phyloP scores from a whole-genome alignment of 441 rosid species.

The Jatropha multifida region DNA sequence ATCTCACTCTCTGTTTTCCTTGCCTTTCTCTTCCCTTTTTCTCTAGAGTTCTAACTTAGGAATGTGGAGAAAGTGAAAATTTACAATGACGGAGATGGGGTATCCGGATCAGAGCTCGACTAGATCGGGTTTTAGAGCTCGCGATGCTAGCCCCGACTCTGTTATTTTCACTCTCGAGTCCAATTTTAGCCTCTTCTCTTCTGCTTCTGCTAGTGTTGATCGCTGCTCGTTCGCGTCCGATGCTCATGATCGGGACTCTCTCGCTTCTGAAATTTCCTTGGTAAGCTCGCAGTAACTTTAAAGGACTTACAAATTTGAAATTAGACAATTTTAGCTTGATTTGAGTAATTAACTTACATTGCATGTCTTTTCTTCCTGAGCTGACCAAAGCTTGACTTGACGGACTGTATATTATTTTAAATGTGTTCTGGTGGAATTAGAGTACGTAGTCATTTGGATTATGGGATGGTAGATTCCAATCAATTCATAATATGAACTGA shows the following conservation, averaged over 20 bases:
- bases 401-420: neutral
- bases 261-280: conserved; percentile 65
- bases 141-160: conserved; percentile 83
- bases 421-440: neutral
- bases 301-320: neutral
- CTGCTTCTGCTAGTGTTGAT: conserved; percentile 88
- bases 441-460: neutral
- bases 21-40: conserved; percentile 9
- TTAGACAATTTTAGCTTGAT: neutral
- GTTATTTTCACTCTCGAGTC: conserved; percentile 75
- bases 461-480: neutral
- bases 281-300: conserved; percentile 30
- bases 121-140: conserved; percentile 42
- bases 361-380: neutral
- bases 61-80: neutral
- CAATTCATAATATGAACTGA: neutral
- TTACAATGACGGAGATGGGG: conserved; percentile 47
- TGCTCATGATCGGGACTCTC: conserved; percentile 63
- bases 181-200: conserved; percentile 79
- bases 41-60: conserved; percentile 2
- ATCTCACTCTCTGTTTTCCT: neutral
- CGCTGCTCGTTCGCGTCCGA: conserved; percentile 91
- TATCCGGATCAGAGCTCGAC: conserved; percentile 36
- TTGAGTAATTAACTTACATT: neutral
- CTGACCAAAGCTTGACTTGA: too few relatives aligned